Conservation (phyloP, 768 basidiomycete species). For the Russula ochroleuca region DNA sequence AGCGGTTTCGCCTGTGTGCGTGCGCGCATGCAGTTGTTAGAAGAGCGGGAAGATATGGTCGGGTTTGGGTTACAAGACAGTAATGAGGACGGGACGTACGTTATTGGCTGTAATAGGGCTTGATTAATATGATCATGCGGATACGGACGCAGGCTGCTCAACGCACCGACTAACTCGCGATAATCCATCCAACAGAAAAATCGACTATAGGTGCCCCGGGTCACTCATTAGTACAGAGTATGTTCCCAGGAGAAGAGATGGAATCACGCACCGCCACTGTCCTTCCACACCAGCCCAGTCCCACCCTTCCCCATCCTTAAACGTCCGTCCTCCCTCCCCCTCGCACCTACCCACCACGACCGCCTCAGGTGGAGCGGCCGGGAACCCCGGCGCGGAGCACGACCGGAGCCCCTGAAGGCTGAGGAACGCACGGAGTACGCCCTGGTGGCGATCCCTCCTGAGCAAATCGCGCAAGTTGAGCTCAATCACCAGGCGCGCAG, state of each 20-base stretch:
- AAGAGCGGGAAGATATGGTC: too few relatives aligned
- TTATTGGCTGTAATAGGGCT: constrained; percentile 37
- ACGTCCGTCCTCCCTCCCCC: not conserved
- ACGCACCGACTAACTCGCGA: constrained; percentile 49
- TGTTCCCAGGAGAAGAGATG: not conserved
- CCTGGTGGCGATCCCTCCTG: constrained; percentile 19
- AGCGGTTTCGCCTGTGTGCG: constrained; percentile 20
- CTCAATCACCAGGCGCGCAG: constrained; percentile 49
- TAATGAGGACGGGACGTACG: constrained; percentile 29
- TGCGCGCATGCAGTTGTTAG: too few relatives aligned
- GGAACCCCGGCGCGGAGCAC: constrained; percentile 31
- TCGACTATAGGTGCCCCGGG: constrained; percentile 37
- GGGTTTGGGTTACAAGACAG: too few relatives aligned
- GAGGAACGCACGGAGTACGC: constrained; percentile 31
- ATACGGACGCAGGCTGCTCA: not conserved
- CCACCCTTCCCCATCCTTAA: constrained; percentile 41
- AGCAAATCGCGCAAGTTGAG: constrained; percentile 45
- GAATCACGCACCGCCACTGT: constrained; percentile 46
- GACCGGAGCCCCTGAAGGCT: constrained; percentile 32
- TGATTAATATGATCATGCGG: not conserved
- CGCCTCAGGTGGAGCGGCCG: not conserved
- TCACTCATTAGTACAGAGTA: not conserved
- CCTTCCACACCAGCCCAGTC: constrained; percentile 58
- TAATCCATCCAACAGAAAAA: constrained; percentile 60
- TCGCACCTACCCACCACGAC: too few relatives aligned